Percentiles rank a stretch among this genome's conserved stretches.
Conservation (phyloP, 768 basidiomycete genomes). For the Trametes cinnabarina region DNA sequence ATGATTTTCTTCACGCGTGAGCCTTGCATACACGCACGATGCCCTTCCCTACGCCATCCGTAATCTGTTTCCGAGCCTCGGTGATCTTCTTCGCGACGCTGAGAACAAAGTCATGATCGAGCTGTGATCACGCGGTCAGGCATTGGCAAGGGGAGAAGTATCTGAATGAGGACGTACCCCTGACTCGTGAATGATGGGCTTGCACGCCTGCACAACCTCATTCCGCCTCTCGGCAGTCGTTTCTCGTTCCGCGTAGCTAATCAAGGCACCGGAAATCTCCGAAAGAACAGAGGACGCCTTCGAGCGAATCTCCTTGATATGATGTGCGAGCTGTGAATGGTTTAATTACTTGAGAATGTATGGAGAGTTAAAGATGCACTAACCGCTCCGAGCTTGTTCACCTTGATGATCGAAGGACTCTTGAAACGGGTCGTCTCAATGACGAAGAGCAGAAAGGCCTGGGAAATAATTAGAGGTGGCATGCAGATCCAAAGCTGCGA, state of each 20-base stretch:
- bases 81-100: constrained; percentile 61
- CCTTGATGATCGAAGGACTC: constrained; percentile 61
- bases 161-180: constrained; percentile 31
- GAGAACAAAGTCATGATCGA: constrained; percentile 63
- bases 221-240: constrained; percentile 53
- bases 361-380: constrained; percentile 21
- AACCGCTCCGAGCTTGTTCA: constrained; percentile 71
- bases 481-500: background rate
- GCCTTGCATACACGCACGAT: constrained; percentile 50
- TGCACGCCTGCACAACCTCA: constrained; percentile 51
- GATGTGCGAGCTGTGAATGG: constrained; percentile 56
- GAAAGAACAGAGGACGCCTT: constrained; percentile 51
- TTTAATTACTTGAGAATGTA: background rate
- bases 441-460: constrained; percentile 73
- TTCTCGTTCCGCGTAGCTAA: constrained; percentile 50
- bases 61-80: constrained; percentile 68
- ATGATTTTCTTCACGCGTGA: constrained; percentile 21
- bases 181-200: constrained; percentile 34
- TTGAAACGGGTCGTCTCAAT: constrained; percentile 78
- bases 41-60: constrained; percentile 73
- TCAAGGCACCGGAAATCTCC: constrained; percentile 54
- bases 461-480: background rate
- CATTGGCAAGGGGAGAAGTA: background rate
- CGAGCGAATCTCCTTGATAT: constrained; percentile 60
- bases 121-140: constrained; percentile 34